Conservation (phyloP, 2,329 filamentous ascomycete species). For the Pseudocercospora cruenta region DNA sequence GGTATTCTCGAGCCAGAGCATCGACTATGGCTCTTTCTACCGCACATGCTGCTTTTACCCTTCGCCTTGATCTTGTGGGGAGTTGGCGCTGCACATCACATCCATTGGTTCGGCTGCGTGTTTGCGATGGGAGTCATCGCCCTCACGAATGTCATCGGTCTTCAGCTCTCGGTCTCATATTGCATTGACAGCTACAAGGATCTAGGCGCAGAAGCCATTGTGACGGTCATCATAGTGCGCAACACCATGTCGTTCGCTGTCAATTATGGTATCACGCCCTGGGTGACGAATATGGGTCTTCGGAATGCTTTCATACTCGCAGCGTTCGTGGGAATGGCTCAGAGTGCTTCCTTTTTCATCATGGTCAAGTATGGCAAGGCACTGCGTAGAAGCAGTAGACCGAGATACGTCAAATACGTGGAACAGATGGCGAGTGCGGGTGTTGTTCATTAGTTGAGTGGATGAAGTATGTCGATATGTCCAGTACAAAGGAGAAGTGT, state of each 20-base stretch:
- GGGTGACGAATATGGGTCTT: constrained; percentile 48
- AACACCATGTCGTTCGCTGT: constrained; percentile 55
- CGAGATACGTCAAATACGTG: background rate
- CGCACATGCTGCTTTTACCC: constrained; percentile 48
- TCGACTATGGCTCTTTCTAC: constrained; percentile 45
- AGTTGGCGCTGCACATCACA: constrained; percentile 49
- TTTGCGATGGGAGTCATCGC: constrained; percentile 51
- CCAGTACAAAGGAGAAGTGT: background rate
- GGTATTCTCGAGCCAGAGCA: constrained; percentile 48
- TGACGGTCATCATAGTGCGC: constrained; percentile 51
- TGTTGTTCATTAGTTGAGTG: background rate
- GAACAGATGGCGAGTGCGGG: constrained; percentile 6
- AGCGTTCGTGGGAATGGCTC: constrained; percentile 48
- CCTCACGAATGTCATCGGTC: constrained; percentile 47
- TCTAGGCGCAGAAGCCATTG: constrained; percentile 50
- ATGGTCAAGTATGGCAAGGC: constrained; percentile 55
- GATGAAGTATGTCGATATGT: background rate
- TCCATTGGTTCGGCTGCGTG: constrained; percentile 53
- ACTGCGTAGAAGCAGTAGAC: constrained; percentile 40
- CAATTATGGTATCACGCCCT: constrained; percentile 54
- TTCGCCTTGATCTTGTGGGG: constrained; percentile 55
- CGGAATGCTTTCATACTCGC: constrained; percentile 50
- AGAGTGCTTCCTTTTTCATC: constrained; percentile 44
- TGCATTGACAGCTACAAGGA: constrained; percentile 52
- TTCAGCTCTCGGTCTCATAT: constrained; percentile 47